Evolutionary conservation across 306 rosid genomes (phyloP).

Genomic region (Sicyos baderoa): DNA sequence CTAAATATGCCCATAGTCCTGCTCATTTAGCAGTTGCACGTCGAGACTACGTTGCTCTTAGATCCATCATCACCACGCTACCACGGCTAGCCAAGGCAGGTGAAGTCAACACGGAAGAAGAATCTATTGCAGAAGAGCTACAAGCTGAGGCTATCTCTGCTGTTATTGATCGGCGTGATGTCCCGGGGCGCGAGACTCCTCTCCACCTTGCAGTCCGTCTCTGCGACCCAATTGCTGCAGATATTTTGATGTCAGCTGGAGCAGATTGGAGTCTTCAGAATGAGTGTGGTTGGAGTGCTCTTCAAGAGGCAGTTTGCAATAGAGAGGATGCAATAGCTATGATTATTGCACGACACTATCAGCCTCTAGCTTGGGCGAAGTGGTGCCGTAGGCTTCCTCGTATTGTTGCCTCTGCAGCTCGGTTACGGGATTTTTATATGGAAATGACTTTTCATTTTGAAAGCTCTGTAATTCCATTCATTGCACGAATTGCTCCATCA

Average conservation of each 20-base stretch:
- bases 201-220: slow-evolving; percentile 86
- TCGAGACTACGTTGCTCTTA: slow-evolving; percentile 65
- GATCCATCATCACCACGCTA: slow-evolving; percentile 46
- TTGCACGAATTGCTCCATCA: slow-evolving; percentile 88
- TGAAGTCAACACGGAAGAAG: slow-evolving; percentile 55
- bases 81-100: slow-evolving; percentile 54
- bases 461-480: slow-evolving; percentile 93
- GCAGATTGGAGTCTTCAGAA: slow-evolving; percentile 99
- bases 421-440: slow-evolving; percentile 92
- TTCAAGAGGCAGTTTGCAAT: slow-evolving; percentile 88
- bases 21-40: slow-evolving; percentile 69
- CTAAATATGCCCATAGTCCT: slow-evolving; percentile 73
- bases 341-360: slow-evolving; percentile 75
- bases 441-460: slow-evolving; percentile 92
- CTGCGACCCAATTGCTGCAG: slow-evolving; percentile 59
- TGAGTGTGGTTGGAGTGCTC: slow-evolving; percentile 97
- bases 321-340: slow-evolving; percentile 78
- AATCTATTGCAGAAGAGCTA: slow-evolving; percentile 67
- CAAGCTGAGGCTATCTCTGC: slow-evolving; percentile 76
- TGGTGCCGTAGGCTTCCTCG: slow-evolving; percentile 99
- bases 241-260: slow-evolving; percentile 86
- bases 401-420: slow-evolving; percentile 69
- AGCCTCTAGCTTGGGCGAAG: slow-evolving; percentile 97
- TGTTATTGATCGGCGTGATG: slow-evolving; percentile 81
- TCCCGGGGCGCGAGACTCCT: slow-evolving; percentile 77